Percentiles rank a stretch among this genome's conserved stretches.
Conservation (phyloP, 768 basidiomycete species). For the Mycena sanguinolenta region DNA sequence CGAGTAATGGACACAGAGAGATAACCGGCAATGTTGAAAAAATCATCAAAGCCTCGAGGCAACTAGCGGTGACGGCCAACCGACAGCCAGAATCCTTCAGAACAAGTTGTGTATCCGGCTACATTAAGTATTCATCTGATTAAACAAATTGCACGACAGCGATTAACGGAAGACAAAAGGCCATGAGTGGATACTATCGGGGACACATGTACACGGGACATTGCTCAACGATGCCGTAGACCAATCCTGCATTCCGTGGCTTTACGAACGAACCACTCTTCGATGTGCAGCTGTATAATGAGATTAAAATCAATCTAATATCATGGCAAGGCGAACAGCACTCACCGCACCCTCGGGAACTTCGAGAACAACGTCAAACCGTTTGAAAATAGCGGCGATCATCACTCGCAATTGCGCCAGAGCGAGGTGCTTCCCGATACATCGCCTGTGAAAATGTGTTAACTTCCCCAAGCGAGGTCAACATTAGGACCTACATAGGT, state of each 20-base stretch:
- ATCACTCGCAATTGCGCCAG: slow-evolving; percentile 70
- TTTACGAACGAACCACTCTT: slow-evolving; percentile 34
- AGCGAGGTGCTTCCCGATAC: slow-evolving; percentile 72
- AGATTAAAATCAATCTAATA: neutral
- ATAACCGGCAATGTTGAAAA: no score
- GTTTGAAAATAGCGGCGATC: slow-evolving; percentile 68
- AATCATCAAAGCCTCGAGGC: no score
- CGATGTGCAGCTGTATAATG: slow-evolving; percentile 14
- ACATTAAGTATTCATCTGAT: neutral
- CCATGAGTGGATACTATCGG: neutral
- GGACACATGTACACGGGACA: neutral
- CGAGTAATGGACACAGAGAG: no score
- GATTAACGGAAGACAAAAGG: neutral
- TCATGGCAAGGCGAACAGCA: neutral
- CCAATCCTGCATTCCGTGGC: slow-evolving; percentile 13
- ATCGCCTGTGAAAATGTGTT: slow-evolving; percentile 39
- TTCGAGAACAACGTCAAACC: slow-evolving; percentile 65
- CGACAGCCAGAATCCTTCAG: no score
- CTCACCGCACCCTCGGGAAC: slow-evolving; percentile 58
- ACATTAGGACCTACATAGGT: slow-evolving; percentile 58
- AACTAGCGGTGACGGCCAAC: no score
- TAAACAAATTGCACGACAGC: neutral
- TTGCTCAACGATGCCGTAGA: slow-evolving; percentile 6
- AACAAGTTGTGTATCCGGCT: neutral
- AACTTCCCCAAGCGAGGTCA: neutral